Conservation (phyloP, 2,329 filamentous ascomycete genomes). For the Fusarium nisikadoi region DNA sequence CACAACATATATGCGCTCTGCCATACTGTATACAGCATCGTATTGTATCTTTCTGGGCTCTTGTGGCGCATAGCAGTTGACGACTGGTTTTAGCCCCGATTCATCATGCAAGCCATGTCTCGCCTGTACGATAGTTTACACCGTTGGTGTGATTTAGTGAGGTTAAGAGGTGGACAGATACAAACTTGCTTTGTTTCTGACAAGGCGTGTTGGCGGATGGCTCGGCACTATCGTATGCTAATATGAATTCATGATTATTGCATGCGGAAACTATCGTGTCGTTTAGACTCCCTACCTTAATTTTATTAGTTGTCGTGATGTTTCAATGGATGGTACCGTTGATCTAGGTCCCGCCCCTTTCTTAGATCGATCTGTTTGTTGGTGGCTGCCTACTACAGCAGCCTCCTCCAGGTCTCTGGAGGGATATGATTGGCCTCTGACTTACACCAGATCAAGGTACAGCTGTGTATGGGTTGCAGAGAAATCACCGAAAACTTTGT, state of each 20-base stretch:
- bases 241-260: conserved; percentile 6
- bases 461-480: conserved; percentile 15
- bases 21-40: conserved; percentile 21
- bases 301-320: conserved; percentile 15
- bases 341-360: conserved; percentile 29
- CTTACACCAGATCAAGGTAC: conserved; percentile 27
- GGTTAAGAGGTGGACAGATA: neutral
- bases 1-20: neutral
- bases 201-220: conserved; percentile 7
- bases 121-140: conserved; percentile 19
- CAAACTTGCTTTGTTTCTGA: conserved; percentile 18
- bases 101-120: conserved; percentile 43
- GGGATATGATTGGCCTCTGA: conserved; percentile 29
- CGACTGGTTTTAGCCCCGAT: conserved; percentile 31
- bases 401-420: conserved; percentile 6
- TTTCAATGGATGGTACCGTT: conserved; percentile 18
- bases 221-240: conserved; percentile 27
- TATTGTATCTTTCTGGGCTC: conserved; percentile 6
- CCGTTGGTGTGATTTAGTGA: conserved; percentile 4
- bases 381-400: conserved; percentile 33
- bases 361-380: conserved; percentile 30
- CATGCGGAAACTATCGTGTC: conserved; percentile 32
- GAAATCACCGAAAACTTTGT: conserved; percentile 1
- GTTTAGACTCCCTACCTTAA: neutral
- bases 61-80: conserved; percentile 33